A percentile compares a stretch with the other conserved stretches of the same genome.
Evolutionary conservation across 2,329 filamentous ascomycete species (phyloP).

Genomic region (Graphiopsis chlorocephala): DNA sequence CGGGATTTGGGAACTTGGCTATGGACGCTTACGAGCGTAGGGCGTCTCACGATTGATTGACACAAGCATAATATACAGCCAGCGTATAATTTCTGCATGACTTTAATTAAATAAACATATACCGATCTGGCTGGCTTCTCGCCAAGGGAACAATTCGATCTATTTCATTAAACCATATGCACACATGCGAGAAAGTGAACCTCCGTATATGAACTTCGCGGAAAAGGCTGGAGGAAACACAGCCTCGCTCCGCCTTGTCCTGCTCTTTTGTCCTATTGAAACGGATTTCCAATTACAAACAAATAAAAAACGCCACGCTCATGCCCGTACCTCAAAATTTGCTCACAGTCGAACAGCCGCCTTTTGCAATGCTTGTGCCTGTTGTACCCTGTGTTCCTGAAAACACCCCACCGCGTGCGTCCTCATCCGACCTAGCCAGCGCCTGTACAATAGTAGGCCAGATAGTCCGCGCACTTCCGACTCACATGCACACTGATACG

Average conservation of each 20-base stretch:
- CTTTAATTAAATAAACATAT: not conserved
- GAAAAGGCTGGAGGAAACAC: not conserved
- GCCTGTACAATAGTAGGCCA: not conserved
- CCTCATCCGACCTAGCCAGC: not conserved
- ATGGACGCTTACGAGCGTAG: not conserved
- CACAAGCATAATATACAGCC: conserved; percentile 10
- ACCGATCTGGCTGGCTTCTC: not conserved
- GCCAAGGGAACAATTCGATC: not conserved
- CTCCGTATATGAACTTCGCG: not conserved
- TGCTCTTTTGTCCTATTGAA: not conserved
- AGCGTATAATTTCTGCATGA: conserved; percentile 4
- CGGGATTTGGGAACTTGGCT: not conserved
- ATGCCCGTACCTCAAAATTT: not conserved
- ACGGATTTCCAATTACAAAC: not conserved
- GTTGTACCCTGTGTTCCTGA: not conserved
- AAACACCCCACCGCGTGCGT: not conserved
- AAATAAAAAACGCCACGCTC: not conserved
- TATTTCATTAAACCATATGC: conserved; percentile 10
- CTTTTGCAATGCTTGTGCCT: not conserved
- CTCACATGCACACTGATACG: not conserved
- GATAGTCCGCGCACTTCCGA: not conserved
- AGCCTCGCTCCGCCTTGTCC: not conserved
- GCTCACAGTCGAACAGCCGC: not conserved
- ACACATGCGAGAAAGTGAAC: conserved; percentile 1
- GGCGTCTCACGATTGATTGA: not conserved